These are phyloP conservation scores for Pythium pyrilobum DNA, from an alignment of 352 stramenopile species.

Conservation along the genomic window DNA sequence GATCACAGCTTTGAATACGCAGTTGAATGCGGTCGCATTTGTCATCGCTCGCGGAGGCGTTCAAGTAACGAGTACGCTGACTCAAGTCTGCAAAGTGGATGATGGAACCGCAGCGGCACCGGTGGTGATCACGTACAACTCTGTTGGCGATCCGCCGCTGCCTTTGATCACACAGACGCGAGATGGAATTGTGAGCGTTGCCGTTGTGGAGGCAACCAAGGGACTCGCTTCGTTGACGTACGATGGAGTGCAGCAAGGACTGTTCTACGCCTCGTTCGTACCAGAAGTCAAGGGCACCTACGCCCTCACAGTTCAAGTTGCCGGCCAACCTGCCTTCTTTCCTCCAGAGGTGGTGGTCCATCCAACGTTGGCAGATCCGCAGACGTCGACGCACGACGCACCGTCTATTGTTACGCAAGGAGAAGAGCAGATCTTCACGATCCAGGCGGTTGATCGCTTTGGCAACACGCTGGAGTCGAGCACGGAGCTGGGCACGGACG, in stretches of 20 bases:
- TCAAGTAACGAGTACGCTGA: conserved; percentile 30
- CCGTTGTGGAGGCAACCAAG: conserved; percentile 51
- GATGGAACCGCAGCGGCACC: conserved; percentile 16
- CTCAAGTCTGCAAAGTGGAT: conserved; percentile 36
- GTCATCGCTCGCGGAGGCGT: conserved; percentile 46
- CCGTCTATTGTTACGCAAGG: conserved; percentile 79
- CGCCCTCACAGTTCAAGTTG: conserved; percentile 45
- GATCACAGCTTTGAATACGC: conserved; percentile 28
- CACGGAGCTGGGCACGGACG: conserved; percentile 44
- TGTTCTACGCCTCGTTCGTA: conserved; percentile 82
- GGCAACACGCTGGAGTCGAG: conserved; percentile 86
- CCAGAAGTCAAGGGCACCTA: conserved; percentile 79
- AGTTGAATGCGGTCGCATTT: conserved; percentile 42
- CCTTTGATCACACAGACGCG: conserved; percentile 33
- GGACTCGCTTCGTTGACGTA: conserved; percentile 73
- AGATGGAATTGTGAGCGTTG: conserved; percentile 44
- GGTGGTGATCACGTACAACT: conserved; percentile 42
- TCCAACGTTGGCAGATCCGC: conserved; percentile 65
- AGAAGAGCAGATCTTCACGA: conserved; percentile 59
- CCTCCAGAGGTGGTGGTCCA: conserved; percentile 75
- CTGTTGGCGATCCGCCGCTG: conserved; percentile 37
- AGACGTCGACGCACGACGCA: conserved; percentile 70
- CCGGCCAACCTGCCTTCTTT: conserved; percentile 43
- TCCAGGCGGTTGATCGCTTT: conserved; percentile 91
- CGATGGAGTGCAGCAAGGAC: conserved; percentile 40